Evolutionary conservation across 164 flowering plant genomes (phyloP), one percentile per base, ranked within the genome.

Genomic region (Stephania cephalantha): DNA sequence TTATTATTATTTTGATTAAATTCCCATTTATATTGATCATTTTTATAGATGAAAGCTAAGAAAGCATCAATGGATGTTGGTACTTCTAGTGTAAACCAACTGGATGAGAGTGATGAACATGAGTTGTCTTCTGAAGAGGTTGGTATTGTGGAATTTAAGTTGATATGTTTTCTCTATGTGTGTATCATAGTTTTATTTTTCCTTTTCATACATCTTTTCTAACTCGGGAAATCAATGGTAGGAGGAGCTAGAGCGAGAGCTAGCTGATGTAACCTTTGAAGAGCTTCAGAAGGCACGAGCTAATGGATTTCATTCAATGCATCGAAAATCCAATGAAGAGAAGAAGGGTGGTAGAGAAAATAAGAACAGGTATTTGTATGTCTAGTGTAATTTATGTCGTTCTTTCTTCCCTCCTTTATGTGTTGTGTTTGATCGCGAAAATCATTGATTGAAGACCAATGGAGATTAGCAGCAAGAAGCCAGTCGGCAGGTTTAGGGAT

Each of bases 401-500:
- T 46, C 68, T 58, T 61, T 72, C 15, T 30, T 50, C n/a, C 69
- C 3, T 61, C 67, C 7, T 46, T 9, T 10, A 17, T 42, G 20
- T 66, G 20, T 25, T 4, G 46, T 44, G 18, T 6, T 55, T 78
- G 42, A 75, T 84, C 18, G 10, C 61, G 46, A 45, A 35, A 67
- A 50, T 70, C 42, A 22, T 18, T 64, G 45, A 46, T 58, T 83
- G 79, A 66, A 93, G 98, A 88, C 98, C 97, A n/a, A 86, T 80
- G 88, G 98, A 93, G 84, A 85, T 81, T 58, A 93, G 90, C 73
- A 80, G 90, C 86, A 93, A 88, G 83, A 89, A 88, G 86, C 95
- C 95, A 0, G 93, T 91, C 67, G 77, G 86, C 74, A 80, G 88
- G 81, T 87, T 86, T 79, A 87, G 94, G 79, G 94, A 94, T 79